These are phyloP conservation scores for Cercospora beticola DNA, from an alignment of 2,329 filamentous ascomycete genomes.

Conservation along the genomic window DNA sequence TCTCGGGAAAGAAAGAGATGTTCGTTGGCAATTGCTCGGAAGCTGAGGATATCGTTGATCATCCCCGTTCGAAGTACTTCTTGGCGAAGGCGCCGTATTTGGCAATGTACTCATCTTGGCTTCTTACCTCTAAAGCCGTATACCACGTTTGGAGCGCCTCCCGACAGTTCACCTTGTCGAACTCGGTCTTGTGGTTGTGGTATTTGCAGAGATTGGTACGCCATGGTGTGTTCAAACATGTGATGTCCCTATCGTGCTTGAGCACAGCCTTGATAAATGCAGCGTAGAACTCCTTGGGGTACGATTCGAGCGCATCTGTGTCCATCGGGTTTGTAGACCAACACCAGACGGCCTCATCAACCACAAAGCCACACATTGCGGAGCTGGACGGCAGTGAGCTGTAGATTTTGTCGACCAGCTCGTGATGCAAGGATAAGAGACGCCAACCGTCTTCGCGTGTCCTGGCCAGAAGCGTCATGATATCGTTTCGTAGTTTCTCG, in stretches of 20 bases:
- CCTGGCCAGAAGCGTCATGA: background rate
- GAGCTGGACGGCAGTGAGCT: background rate
- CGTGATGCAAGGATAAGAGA: background rate
- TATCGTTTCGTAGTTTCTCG: background rate
- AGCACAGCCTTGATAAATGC: background rate
- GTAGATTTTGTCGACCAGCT: background rate
- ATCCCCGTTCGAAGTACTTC: background rate
- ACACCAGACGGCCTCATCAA: constrained; percentile 9
- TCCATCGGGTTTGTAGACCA: constrained; percentile 51
- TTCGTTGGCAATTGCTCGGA: background rate
- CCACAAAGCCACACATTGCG: constrained; percentile 1
- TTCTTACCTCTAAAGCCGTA: background rate
- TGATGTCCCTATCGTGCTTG: background rate
- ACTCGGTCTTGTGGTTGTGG: background rate
- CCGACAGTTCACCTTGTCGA: background rate
- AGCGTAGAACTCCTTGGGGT: constrained; percentile 39
- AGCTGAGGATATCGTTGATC: background rate
- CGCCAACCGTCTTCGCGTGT: constrained; percentile 1
- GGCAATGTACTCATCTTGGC: background rate
- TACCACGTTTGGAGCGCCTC: background rate
- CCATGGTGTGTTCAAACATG: background rate
- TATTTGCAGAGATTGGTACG: background rate
- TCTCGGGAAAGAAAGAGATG: background rate
- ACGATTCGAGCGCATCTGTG: constrained; percentile 54
- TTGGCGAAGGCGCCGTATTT: too few relatives aligned